These are phyloP conservation scores for Abrus precatorius DNA, from an alignment of 306 rosid species.

Conservation along the genomic window DNA sequence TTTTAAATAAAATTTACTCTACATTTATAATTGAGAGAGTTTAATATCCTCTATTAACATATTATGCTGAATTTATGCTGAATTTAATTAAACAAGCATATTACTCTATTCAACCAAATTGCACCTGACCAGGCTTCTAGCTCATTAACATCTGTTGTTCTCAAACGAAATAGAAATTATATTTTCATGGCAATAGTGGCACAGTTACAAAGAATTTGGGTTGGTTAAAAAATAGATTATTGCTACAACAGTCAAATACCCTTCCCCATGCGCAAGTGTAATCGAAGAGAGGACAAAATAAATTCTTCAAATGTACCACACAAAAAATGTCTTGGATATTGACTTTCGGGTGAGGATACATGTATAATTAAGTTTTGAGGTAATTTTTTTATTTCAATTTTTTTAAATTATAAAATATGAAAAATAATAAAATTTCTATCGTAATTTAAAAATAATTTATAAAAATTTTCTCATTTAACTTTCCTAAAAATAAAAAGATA, in stretches of 20 bases:
- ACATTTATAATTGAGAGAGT: too few species aligned
- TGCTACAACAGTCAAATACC: not conserved
- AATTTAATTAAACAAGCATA: not conserved
- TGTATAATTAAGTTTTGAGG: not conserved
- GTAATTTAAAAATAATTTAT: too few species aligned
- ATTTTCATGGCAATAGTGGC: not conserved
- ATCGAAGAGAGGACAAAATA: not conserved
- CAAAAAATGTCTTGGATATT: not conserved
- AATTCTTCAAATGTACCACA: not conserved
- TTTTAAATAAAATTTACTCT: too few species aligned
- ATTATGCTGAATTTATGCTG: not conserved
- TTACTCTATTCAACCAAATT: slow-evolving; percentile 12
- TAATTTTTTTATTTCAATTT: too few species aligned
- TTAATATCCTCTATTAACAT: too few species aligned
- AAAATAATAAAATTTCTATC: too few species aligned
- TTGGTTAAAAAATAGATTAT: not conserved
- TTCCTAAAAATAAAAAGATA: too few species aligned
- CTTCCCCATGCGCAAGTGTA: not conserved
- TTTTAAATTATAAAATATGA: too few species aligned
- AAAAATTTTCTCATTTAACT: too few species aligned
- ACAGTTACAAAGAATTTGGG: not conserved
- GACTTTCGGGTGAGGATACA: not conserved
- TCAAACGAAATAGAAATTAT: slow-evolving; percentile 3
- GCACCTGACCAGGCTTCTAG: slow-evolving; percentile 22
- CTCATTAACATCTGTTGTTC: slow-evolving; percentile 3